Percentiles rank a stretch among this genome's conserved stretches.
Evolutionary conservation across 345 rosid genomes (phyloP).

Genomic region (Ceriops zippeliana): DNA sequence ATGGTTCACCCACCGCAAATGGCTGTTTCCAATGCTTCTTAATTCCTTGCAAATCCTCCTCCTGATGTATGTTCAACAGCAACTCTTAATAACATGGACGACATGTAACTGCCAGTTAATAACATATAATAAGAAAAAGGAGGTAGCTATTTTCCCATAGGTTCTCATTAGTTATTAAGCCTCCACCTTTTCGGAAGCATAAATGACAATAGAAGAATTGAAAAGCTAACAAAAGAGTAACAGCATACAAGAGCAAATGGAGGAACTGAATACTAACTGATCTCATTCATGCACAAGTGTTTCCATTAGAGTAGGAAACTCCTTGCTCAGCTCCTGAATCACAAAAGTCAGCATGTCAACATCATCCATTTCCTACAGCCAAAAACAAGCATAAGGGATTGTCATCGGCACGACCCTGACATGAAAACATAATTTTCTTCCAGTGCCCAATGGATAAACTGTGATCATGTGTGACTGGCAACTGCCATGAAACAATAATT

Average conservation of each 20-base stretch:
- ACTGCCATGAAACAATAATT: too few relatives aligned
- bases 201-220: too few relatives aligned
- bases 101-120: conserved; percentile 65
- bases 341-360: conserved; percentile 90
- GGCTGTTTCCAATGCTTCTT: conserved; percentile 84
- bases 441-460: too few relatives aligned
- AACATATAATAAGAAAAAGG: too few relatives aligned
- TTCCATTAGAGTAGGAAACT: conserved; percentile 89
- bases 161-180: too few relatives aligned
- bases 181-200: too few relatives aligned
- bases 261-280: conserved; percentile 61
- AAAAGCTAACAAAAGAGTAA: too few relatives aligned
- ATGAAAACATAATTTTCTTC: too few relatives aligned
- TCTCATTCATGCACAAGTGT: conserved; percentile 92
- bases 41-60: conserved; percentile 84
- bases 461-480: too few relatives aligned
- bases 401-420: not conserved
- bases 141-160: too few relatives aligned
- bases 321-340: conserved; percentile 96
- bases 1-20: conserved; percentile 46
- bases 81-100: conserved; percentile 52
- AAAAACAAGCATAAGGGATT: conserved; percentile 21
- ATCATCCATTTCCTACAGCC: conserved; percentile 90
- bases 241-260: not conserved
- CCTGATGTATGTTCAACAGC: conserved; percentile 75